Evolutionary conservation across 1,284 basidiomycete genomes (phyloP), one percentile per base, ranked within the genome.

Genomic region (Ceratobasidium sp.): DNA sequence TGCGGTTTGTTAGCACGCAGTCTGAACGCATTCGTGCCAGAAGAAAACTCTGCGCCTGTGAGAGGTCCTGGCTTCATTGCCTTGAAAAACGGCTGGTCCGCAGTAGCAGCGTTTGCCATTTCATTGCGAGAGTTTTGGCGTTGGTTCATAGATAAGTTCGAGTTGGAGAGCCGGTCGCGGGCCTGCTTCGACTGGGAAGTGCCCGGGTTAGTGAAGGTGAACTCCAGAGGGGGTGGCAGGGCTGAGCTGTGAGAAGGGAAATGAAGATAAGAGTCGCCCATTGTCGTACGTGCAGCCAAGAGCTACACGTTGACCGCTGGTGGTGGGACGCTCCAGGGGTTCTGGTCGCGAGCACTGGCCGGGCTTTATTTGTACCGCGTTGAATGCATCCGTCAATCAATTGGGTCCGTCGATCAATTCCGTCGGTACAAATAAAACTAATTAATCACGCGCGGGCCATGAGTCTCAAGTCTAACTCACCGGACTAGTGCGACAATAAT

Each of bases 341-440:
- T 39, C 15, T 51, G 69, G 69, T 28, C 12, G 58, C 58, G 3
- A 49, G 44, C 28, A 20, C 23, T 63, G 15, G 60, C 46, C 60
- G 46, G 26, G 60, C 28, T 20, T 18, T n/a, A 63, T 56, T 76
- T 76, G 73, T 46, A 55, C 63, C 73, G 33, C 39, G 33, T 46
- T 61, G 2, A 71, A 63, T 63, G 53, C 68, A 55, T 33, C 33
- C 33, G 33, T 33, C 33, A 49, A 49, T 60, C 49, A 18, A 72
- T 46, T 66, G 40, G 55, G 42, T 76, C 73, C 61, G 73, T 58
- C 63, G 73, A 76, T 76, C 73, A 58, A 58, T 51, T 67, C 63
- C 60, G 61, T 61, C 64, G 49, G 63, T 39, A 9, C 61, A 67
- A 67, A 63, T 26, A 63, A 20, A 20, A 9, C 40, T 55, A 64